Percentiles rank a stretch among this genome's conserved stretches.
These are phyloP conservation scores for Pichia californica DNA, from an alignment of 805 yeast genomes.

Conservation along the genomic window DNA sequence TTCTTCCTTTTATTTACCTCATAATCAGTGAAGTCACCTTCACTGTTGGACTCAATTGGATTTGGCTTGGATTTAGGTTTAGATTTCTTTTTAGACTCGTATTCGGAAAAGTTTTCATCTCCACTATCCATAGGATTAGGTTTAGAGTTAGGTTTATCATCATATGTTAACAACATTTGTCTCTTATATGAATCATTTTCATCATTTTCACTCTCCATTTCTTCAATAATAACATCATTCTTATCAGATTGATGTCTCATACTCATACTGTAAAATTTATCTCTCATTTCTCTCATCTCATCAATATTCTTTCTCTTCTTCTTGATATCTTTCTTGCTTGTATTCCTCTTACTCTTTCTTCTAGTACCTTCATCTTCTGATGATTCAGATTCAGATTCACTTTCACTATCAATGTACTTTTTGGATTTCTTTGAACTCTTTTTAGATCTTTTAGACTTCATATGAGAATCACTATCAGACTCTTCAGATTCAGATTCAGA, in stretches of 20 bases:
- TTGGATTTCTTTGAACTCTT: neutral
- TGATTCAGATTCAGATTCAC: conserved; percentile 1
- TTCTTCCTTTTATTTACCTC: neutral
- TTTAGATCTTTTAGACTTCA: neutral
- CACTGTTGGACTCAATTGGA: conserved; percentile 3
- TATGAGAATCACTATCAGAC: neutral
- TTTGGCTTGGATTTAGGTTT: neutral
- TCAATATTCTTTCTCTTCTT: neutral
- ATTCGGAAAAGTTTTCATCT: conserved; percentile 10
- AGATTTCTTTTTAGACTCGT: neutral
- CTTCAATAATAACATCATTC: conserved; percentile 1
- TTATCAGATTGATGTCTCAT: neutral
- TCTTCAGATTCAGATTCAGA: conserved; percentile 2
- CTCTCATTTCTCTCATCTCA: neutral
- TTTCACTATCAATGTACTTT: neutral
- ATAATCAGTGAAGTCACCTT: conserved; percentile 11
- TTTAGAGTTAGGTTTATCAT: neutral
- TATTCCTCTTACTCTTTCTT: neutral
- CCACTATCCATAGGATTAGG: neutral
- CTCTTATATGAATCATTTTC: neutral
- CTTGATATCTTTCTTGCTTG: neutral
- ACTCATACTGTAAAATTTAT: neutral
- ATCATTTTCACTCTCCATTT: neutral
- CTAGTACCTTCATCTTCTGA: neutral
- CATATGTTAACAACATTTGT: conserved; percentile 1